phyloP scores from a whole-genome alignment of 345 rosid species.

The Kernera saxatilis region DNA sequence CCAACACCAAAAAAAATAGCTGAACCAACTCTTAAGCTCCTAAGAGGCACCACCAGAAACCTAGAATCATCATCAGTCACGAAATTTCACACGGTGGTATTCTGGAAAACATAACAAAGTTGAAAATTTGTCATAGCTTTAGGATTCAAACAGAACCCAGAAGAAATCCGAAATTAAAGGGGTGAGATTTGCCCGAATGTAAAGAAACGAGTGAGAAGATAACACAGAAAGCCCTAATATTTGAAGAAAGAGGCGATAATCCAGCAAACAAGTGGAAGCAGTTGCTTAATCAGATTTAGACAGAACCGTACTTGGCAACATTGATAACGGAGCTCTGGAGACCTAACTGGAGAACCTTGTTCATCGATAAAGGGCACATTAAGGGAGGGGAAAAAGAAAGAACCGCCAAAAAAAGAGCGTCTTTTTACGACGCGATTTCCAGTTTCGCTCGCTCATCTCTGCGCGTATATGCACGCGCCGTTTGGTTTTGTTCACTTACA shows the following conservation, averaged over 20 bases:
- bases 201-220: neutral
- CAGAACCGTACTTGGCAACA: conserved; percentile 34
- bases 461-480: conserved; percentile 7
- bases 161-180: neutral
- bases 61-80: conserved; percentile 12
- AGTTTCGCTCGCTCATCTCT: neutral
- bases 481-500: neutral
- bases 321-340: conserved; percentile 31
- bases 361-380: conserved; percentile 23
- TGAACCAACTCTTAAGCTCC: conserved; percentile 32
- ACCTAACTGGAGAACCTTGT: conserved; percentile 39
- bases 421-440: neutral
- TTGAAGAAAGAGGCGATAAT: neutral
- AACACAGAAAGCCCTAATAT: neutral
- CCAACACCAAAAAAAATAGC: conserved; percentile 26
- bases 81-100: neutral
- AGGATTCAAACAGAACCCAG: conserved; percentile 2
- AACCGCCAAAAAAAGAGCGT: conserved; percentile 22
- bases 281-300: neutral
- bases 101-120: neutral
- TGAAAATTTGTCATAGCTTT: neutral
- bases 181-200: neutral
- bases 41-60: conserved; percentile 43
- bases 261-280: neutral
- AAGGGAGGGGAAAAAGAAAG: neutral